phyloP scores from a whole-genome alignment of 129 eudicot genomes.

The Gnaphalium uliginosum region DNA sequence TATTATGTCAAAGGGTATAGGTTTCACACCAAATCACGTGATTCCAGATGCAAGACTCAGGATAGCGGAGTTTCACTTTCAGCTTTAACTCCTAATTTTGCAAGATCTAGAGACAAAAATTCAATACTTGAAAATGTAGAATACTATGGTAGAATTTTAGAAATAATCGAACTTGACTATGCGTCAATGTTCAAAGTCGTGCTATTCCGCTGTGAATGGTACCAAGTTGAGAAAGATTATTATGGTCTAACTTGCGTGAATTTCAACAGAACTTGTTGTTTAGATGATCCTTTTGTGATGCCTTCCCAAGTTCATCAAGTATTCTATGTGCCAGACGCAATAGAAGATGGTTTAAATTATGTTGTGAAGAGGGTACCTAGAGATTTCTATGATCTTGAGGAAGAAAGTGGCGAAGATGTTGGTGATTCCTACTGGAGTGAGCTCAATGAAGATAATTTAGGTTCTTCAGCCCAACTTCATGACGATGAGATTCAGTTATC shows the following conservation, averaged over 20 bases:
- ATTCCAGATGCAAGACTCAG: slow-evolving; percentile 8
- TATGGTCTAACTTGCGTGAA: slow-evolving; percentile 15
- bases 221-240: slow-evolving; percentile 16
- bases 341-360: slow-evolving; percentile 25
- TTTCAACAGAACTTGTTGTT: not conserved
- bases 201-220: slow-evolving; percentile 24
- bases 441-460: not conserved
- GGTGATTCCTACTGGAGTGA: slow-evolving; percentile 3
- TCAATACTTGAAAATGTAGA: slow-evolving; percentile 24
- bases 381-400: slow-evolving; percentile 17
- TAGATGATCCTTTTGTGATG: slow-evolving; percentile 28
- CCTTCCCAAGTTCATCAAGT: slow-evolving; percentile 37
- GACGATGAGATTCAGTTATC: not conserved
- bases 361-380: slow-evolving; percentile 30
- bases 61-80: slow-evolving; percentile 31
- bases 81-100: slow-evolving; percentile 30
- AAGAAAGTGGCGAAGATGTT: slow-evolving; percentile 10
- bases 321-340: slow-evolving; percentile 32
- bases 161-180: slow-evolving; percentile 22
- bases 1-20: slow-evolving; percentile 28
- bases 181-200: slow-evolving; percentile 9
- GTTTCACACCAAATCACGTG: slow-evolving; percentile 31
- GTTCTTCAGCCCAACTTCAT: not conserved
- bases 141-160: slow-evolving; percentile 27
- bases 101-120: slow-evolving; percentile 32